Evolutionary conservation across 2,329 filamentous ascomycete genomes (phyloP), one percentile per base, ranked within the genome.

Genomic region (Sporothrix dimorphospora): DNA sequence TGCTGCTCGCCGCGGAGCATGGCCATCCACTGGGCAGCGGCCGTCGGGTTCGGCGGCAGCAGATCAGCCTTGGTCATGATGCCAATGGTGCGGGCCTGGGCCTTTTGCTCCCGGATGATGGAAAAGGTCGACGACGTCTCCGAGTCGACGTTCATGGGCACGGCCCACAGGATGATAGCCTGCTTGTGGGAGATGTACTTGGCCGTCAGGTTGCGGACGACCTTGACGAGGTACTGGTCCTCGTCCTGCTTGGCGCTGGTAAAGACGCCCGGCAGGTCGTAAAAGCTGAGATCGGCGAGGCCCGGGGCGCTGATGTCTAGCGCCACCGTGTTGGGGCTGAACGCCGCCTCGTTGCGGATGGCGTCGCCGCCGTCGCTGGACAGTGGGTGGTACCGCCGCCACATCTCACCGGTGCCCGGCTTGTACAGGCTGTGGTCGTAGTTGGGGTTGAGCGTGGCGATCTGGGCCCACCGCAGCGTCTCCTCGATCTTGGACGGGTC

Each of bases 31-130:
- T 90, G 89, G 0, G 80, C 75, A 0, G 71, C 19, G 0, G 83
- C 81, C 0, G 88, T 81, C 1, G 85, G 83, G 0, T 85, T 85
- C 0, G 81, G 78, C 0, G 89, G 86, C 0, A 94, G 81, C 0
- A 92, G 86, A 74, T 97, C 94, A 0, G 94, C 94, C 77, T 97
- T 97, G 0, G 94, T 97, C 19, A 97, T 85, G 0, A 97, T 92
- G 0, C 93, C 93, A 70, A 92, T 85, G 0, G 90, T 92, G 1
- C 91, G 85, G 3, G 83, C 74, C 1, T 86, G 83, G 0, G 91
- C 91, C 1, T 83, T 83, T 1, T 88, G 81, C 55, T 85, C 79
- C 40, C 88, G 81, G 75, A 94, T 88, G 2, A 93, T 84, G 0
- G 86, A 85, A 12, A 92, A 89, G 0, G 92, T 92, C 0, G 86